Conservation (phyloP, 352 stramenopile genomes). For the Blastocystis sp. region DNA sequence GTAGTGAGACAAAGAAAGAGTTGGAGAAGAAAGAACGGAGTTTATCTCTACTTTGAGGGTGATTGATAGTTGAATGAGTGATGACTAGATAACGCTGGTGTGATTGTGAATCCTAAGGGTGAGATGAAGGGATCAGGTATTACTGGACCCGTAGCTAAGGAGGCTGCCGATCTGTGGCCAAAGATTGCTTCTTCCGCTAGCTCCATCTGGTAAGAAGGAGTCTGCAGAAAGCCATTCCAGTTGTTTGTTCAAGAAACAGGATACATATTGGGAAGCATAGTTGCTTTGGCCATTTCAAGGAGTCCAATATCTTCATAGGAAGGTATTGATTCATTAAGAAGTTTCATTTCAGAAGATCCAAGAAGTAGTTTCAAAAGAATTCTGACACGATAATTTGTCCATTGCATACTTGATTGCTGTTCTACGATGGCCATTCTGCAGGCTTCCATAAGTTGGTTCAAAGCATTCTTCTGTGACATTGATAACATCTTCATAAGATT, state of each 20-base stretch:
- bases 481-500: not conserved
- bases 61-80: not conserved
- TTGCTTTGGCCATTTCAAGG: not conserved
- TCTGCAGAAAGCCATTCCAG: conserved; percentile 99
- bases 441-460: not conserved
- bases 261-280: not conserved
- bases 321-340: too few species aligned
- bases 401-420: not conserved
- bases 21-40: conserved; percentile 95
- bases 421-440: not conserved
- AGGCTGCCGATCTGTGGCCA: conserved; percentile 98
- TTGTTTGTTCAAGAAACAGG: conserved; percentile 78
- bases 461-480: not conserved
- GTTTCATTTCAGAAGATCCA: too few species aligned
- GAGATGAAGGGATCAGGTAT: conserved; percentile 94
- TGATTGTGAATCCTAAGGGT: conserved; percentile 99
- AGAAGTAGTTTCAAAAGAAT: too few species aligned
- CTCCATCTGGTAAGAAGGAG: conserved; percentile 92
- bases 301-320: conserved; percentile 69
- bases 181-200: conserved; percentile 97
- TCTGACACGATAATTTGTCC: too few species aligned
- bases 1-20: conserved; percentile 98
- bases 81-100: conserved; percentile 88
- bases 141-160: conserved; percentile 85
- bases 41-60: conserved; percentile 99